phyloP scores from a whole-genome alignment of 306 rosid species.

The Leucaena leucocephala region DNA sequence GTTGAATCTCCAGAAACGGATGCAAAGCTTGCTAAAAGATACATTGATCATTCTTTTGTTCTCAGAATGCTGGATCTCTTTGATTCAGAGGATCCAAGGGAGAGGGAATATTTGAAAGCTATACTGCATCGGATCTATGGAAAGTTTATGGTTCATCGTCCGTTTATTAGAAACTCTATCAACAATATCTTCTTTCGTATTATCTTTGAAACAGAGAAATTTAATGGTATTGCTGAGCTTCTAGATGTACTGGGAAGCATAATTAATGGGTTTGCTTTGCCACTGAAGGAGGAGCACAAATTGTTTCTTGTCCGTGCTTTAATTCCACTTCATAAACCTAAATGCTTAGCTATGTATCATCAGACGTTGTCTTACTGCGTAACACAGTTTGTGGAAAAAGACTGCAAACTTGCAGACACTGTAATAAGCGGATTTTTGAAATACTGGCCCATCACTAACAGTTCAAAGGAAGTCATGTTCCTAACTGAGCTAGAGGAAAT shows the following conservation, averaged over 20 bases:
- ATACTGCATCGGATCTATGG: slow-evolving; percentile 72
- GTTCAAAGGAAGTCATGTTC: slow-evolving; percentile 86
- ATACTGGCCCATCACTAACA: slow-evolving; percentile 92
- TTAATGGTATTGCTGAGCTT: slow-evolving; percentile 45
- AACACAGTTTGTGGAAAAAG: slow-evolving; percentile 83
- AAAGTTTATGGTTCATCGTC: slow-evolving; percentile 76
- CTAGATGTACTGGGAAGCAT: slow-evolving; percentile 15
- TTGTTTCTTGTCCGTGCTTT: slow-evolving; percentile 70
- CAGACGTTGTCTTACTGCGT: slow-evolving; percentile 78
- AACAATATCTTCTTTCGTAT: slow-evolving; percentile 60
- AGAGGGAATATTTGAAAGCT: slow-evolving; percentile 69
- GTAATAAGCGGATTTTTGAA: slow-evolving; percentile 79
- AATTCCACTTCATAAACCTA: slow-evolving; percentile 82
- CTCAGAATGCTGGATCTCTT: slow-evolving; percentile 5
- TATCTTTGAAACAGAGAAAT: slow-evolving; percentile 60
- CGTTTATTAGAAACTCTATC: slow-evolving; percentile 73
- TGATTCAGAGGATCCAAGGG: slow-evolving; percentile 16
- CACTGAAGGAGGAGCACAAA: slow-evolving; percentile 33
- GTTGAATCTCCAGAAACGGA: slow-evolving; percentile 6
- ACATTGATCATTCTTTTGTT: slow-evolving; percentile 13
- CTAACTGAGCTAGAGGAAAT: slow-evolving; percentile 82
- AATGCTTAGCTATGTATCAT: slow-evolving; percentile 75
- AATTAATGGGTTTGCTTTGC: slow-evolving; percentile 38
- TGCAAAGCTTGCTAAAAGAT: slow-evolving; percentile 6
- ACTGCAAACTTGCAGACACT: slow-evolving; percentile 86